Percentiles rank a stretch among this genome's conserved stretches.
These are phyloP conservation scores for Melanomma pulvis-pyrius DNA, from an alignment of 495 filamentous ascomycete species.

Conservation along the genomic window DNA sequence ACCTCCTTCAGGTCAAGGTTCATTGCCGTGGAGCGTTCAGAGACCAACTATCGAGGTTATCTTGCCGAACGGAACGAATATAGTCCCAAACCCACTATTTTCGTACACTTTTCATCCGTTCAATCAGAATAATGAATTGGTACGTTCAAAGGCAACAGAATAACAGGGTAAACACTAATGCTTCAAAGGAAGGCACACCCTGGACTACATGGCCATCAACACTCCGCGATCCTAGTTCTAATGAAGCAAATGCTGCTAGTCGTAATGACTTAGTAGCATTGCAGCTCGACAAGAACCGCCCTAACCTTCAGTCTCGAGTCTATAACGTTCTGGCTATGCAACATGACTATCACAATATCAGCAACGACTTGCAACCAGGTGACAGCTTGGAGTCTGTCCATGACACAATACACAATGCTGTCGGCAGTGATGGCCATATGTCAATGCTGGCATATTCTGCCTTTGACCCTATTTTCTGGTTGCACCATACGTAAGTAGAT, in stretches of 20 bases:
- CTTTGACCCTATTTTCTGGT: conserved; percentile 75
- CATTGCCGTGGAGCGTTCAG: conserved; percentile 55
- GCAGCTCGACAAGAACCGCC: conserved; percentile 53
- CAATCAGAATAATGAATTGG: conserved; percentile 47
- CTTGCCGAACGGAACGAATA: conserved; percentile 55
- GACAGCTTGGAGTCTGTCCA: conserved; percentile 68
- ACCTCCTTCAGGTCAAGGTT: conserved; percentile 51
- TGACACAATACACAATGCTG: conserved; percentile 61
- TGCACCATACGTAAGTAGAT: conserved; percentile 61
- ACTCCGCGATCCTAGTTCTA: conserved; percentile 26
- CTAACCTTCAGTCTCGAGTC: conserved; percentile 53
- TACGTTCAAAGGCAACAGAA: conserved; percentile 47
- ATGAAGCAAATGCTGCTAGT: conserved; percentile 21
- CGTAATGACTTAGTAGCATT: conserved; percentile 34
- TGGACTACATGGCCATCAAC: conserved; percentile 24
- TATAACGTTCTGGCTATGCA: conserved; percentile 64
- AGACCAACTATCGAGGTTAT: conserved; percentile 52
- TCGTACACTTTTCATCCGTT: conserved; percentile 63
- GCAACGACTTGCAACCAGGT: conserved; percentile 55
- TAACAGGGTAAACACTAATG: conserved; percentile 24
- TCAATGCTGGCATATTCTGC: conserved; percentile 64
- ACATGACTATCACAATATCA: conserved; percentile 59
- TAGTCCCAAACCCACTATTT: conserved; percentile 65
- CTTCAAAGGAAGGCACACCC: conserved; percentile 42
- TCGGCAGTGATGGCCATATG: conserved; percentile 68